Evolutionary conservation across 805 yeast species (phyloP).

Genomic region (Ogataea parapolymorpha): DNA sequence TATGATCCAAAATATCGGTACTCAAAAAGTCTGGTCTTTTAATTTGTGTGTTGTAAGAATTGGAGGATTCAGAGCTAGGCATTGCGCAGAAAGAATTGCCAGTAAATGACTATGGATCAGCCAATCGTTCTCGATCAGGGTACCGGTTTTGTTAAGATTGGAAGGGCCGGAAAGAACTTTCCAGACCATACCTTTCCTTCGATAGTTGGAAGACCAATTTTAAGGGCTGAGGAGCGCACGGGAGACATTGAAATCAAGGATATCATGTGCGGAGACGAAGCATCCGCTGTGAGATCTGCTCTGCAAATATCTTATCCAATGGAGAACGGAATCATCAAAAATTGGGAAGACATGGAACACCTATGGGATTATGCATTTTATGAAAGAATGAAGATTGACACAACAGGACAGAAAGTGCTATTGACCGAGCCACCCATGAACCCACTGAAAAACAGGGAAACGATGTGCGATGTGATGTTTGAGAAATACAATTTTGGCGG

Average conservation of each 20-base stretch:
- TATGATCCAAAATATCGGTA: background rate
- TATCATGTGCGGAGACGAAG: conserved; percentile 97
- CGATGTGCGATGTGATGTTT: conserved; percentile 90
- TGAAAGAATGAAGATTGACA: conserved; percentile 79
- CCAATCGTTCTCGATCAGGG: conserved; percentile 90
- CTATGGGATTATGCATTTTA: conserved; percentile 97
- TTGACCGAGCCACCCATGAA: conserved; percentile 98
- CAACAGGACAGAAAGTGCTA: conserved; percentile 72
- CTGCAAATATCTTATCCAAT: conserved; percentile 94
- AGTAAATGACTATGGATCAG: conserved; percentile 25
- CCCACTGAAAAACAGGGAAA: conserved; percentile 84
- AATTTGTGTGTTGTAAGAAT: conserved; percentile 9
- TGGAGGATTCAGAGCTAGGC: conserved; percentile 3
- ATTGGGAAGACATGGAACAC: conserved; percentile 99
- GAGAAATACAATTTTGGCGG: conserved; percentile 89
- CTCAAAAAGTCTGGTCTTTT: background rate
- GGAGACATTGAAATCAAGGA: conserved; percentile 81
- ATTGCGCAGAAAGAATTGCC: conserved; percentile 7
- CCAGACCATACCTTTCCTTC: conserved; percentile 97
- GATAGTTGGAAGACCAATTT: conserved; percentile 94
- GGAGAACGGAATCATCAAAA: conserved; percentile 96
- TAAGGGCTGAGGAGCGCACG: conserved; percentile 91
- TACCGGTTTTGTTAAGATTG: conserved; percentile 96
- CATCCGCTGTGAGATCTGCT: conserved; percentile 83
- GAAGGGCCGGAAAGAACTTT: conserved; percentile 94